phyloP scores from a whole-genome alignment of 371 early-diverging fungal genomes.

The Apophysomyces ossiformis region DNA sequence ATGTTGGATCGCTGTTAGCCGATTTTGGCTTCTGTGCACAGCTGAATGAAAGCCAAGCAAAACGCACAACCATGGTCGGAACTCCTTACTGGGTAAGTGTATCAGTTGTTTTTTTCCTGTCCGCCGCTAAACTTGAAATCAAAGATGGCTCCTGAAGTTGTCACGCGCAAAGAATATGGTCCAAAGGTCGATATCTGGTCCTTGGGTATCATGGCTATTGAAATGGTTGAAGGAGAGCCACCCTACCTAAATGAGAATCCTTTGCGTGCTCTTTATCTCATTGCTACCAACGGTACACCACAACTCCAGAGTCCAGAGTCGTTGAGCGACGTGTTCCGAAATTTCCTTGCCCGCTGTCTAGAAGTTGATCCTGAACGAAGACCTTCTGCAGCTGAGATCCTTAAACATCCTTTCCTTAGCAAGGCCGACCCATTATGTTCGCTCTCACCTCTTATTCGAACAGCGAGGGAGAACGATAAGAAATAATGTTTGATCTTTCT shows the following conservation, averaged over 20 bases:
- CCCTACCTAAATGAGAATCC: constrained; percentile 96
- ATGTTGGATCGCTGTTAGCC: constrained; percentile 48
- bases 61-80: constrained; percentile 92
- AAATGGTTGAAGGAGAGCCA: constrained; percentile 95
- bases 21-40: constrained; percentile 98
- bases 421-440: constrained; percentile 85
- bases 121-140: not conserved
- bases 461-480: constrained; percentile 69
- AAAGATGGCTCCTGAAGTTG: constrained; percentile 95
- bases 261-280: constrained; percentile 83
- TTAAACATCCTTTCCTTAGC: constrained; percentile 86
- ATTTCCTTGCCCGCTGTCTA: constrained; percentile 81
- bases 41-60: constrained; percentile 75
- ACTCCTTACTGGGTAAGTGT: constrained; percentile 84
- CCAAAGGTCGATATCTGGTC: constrained; percentile 98
- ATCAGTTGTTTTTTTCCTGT: not conserved
- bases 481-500: constrained; percentile 1
- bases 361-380: constrained; percentile 85
- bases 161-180: constrained; percentile 91
- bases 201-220: constrained; percentile 96
- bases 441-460: constrained; percentile 86
- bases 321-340: constrained; percentile 74
- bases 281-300: constrained; percentile 96
- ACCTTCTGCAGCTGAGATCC: constrained; percentile 76
- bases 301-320: constrained; percentile 86